These are phyloP conservation scores for Polytrichum commune DNA, from an alignment of 225 moss, liverwort and hornwort species.

Conservation along the genomic window DNA sequence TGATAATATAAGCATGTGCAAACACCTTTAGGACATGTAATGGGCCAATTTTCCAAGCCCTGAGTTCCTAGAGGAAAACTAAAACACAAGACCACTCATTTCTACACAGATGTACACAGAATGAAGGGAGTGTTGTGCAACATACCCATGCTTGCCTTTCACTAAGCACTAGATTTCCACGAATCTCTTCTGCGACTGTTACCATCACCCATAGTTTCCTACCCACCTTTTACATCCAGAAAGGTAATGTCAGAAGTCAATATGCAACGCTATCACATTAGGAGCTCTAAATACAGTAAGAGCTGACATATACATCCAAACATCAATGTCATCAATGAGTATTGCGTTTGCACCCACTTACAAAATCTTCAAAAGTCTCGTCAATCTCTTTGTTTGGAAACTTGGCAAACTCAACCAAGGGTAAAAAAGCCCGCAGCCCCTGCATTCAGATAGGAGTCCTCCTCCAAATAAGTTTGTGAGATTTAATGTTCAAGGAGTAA, in stretches of 20 bases:
- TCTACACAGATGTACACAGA: not conserved
- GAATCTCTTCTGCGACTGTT: constrained; percentile 24
- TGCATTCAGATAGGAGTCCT: constrained; percentile 18
- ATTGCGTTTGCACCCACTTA: constrained; percentile 16
- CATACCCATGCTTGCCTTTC: constrained; percentile 60
- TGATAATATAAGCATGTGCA: too few relatives aligned
- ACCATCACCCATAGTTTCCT: constrained; percentile 40
- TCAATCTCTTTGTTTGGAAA: constrained; percentile 23
- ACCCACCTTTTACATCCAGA: constrained; percentile 25
- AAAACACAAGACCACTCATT: too few relatives aligned
- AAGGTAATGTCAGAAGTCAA: too few relatives aligned
- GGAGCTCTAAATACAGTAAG: too few relatives aligned
- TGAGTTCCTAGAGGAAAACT: too few relatives aligned
- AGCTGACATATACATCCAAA: too few relatives aligned
- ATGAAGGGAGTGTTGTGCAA: not conserved
- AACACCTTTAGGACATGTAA: too few relatives aligned
- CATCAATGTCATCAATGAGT: too few relatives aligned
- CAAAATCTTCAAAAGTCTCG: constrained; percentile 28
- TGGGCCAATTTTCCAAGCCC: too few relatives aligned
- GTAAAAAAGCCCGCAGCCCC: constrained; percentile 59
- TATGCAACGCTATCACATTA: too few relatives aligned
- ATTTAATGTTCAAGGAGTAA: too few relatives aligned
- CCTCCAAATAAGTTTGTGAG: too few relatives aligned
- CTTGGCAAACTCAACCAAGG: constrained; percentile 40
- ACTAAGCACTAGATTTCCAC: constrained; percentile 35